These are phyloP conservation scores for Sanghuangporus weigelae DNA, from an alignment of 1,284 basidiomycete genomes.

Conservation along the genomic window DNA sequence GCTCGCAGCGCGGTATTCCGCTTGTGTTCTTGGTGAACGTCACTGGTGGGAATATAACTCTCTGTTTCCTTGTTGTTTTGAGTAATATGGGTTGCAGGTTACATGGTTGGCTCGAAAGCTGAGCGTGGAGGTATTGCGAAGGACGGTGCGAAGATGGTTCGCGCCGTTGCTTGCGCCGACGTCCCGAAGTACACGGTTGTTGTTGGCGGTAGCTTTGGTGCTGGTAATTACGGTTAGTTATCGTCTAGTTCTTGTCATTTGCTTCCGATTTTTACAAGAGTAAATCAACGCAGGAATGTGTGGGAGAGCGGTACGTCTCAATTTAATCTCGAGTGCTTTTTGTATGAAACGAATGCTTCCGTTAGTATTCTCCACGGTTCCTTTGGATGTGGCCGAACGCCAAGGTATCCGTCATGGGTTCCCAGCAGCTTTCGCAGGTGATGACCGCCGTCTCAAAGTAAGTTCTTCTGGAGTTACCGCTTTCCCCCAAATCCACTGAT, in stretches of 20 bases:
- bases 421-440: constrained; percentile 86
- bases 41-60: constrained; percentile 45
- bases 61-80: background rate
- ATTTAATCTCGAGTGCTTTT: background rate
- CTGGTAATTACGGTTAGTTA: constrained; percentile 86
- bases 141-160: constrained; percentile 97
- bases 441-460: constrained; percentile 88
- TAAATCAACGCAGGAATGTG: constrained; percentile 63
- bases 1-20: constrained; percentile 87
- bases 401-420: constrained; percentile 96
- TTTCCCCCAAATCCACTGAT: background rate
- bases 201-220: constrained; percentile 93
- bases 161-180: constrained; percentile 90
- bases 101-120: constrained; percentile 94
- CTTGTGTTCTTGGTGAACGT: constrained; percentile 94
- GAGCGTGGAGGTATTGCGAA: constrained; percentile 95
- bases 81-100: constrained; percentile 42
- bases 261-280: background rate
- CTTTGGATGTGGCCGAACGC: constrained; percentile 99
- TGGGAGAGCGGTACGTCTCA: constrained; percentile 67
- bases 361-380: constrained; percentile 87
- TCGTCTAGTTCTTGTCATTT: constrained; percentile 3
- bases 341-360: background rate
- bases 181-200: constrained; percentile 93
- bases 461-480: constrained; percentile 20